Conservation (phyloP, 345 rosid species). For the Gossypioides kirkii region DNA sequence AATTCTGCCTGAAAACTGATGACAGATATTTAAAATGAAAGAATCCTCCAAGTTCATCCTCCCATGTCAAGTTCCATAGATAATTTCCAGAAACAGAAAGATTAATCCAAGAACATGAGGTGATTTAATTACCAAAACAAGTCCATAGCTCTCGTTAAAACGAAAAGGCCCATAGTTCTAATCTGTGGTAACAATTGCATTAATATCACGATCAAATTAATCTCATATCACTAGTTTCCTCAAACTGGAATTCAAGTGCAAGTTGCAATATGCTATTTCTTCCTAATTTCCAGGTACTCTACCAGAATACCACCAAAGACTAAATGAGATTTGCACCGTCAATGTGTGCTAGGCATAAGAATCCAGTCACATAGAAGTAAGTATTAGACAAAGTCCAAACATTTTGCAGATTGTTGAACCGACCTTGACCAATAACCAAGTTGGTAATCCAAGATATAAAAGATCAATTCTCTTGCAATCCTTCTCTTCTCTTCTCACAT, state of each 20-base stretch:
- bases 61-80: not conserved
- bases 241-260: not conserved
- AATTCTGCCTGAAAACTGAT: not conserved
- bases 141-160: not conserved
- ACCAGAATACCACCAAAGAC: not conserved
- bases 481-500: not conserved
- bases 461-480: not conserved
- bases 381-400: not conserved
- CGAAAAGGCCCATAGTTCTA: not conserved
- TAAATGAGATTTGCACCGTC: not conserved
- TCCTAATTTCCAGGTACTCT: not conserved
- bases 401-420: not conserved
- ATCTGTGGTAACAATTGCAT: not conserved
- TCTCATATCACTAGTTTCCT: not conserved
- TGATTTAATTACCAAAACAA: not conserved
- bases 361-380: not conserved
- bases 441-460: constrained; percentile 3
- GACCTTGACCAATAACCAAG: not conserved
- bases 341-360: not conserved
- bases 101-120: not conserved
- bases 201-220: not conserved
- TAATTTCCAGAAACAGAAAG: not conserved
- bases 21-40: not conserved
- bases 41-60: not conserved
- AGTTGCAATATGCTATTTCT: constrained; percentile 2